Percentiles rank a stretch among this genome's conserved stretches.
Evolutionary conservation across 2,329 filamentous ascomycete species (phyloP).

Genomic region (Botrytis hyacinthi): DNA sequence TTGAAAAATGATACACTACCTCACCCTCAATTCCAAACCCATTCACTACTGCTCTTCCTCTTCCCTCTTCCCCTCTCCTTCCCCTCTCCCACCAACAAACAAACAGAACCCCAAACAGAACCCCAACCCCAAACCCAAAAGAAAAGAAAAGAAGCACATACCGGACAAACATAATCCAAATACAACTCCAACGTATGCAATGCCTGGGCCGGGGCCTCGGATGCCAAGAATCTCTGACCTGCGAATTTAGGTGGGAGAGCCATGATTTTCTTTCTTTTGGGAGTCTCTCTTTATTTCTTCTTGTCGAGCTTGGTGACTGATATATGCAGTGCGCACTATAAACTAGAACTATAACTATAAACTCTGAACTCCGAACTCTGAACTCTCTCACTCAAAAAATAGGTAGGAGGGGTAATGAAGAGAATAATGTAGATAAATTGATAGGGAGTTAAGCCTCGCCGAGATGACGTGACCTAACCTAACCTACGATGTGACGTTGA

Average conservation of each 20-base stretch:
- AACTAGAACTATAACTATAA: not conserved
- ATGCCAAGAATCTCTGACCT: conserved; percentile 59
- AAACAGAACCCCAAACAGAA: not conserved
- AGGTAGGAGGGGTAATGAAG: not conserved
- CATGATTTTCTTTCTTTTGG: conserved; percentile 47
- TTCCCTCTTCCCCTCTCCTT: too few relatives aligned
- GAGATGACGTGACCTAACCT: too few relatives aligned
- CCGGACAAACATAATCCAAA: conserved; percentile 87
- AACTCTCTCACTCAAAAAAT: not conserved
- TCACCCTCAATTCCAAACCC: not conserved
- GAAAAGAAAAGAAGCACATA: not conserved
- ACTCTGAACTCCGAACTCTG: too few relatives aligned
- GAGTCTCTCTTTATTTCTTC: not conserved
- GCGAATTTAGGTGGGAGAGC: conserved; percentile 75
- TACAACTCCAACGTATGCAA: conserved; percentile 64
- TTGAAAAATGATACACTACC: not conserved
- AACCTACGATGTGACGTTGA: too few relatives aligned
- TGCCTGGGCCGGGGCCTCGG: conserved; percentile 45
- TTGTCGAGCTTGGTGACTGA: fast-evolving
- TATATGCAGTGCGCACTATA: not conserved
- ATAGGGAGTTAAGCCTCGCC: too few relatives aligned
- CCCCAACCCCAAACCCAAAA: not conserved
- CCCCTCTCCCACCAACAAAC: not conserved
- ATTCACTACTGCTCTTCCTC: not conserved
- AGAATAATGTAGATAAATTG: too few relatives aligned